Evolutionary conservation across 2,329 filamentous ascomycete species (phyloP), one percentile per base, ranked within the genome.

Genomic region (Monilinia fructicola): DNA sequence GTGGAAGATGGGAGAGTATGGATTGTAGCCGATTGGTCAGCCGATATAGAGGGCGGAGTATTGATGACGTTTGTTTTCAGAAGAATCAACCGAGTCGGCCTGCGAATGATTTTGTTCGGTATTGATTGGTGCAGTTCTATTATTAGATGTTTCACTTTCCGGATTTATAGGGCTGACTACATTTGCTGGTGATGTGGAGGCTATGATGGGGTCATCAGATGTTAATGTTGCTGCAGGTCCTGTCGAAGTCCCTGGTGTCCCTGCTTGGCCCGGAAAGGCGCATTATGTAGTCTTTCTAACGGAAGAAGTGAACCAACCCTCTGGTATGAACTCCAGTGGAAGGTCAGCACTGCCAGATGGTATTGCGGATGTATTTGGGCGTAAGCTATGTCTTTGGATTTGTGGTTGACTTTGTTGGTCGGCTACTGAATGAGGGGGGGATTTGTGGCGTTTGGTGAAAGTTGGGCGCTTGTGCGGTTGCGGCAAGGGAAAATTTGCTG

Each of bases 261-360:
- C 64, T 42, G 56, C 64, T 50, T 53, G 55, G 9, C 35, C 38
- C 2, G 64, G 16, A 23, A 28, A 35, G 69, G 28, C 64, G 64
- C 53, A 40, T 70, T 65, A 64, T 74, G 74, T 38, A 77, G 65
- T 68, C 85, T 81, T 69, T 88, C 83, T 2, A 90, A 79, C 31
- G 87, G 87, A 55, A 89, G 78, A 50, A 90, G 76, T 28, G 85
- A 84, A 84, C 87, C 87, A 90, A 6, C 87, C 87, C 38, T 83
- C 81, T 2, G 87, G 87, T 26, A 90, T 82, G 6, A 83, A 90
- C 81, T 7, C 87, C 87, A 64, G 83, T 0, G 87, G 87, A 11
- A 90, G 79, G 10, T 88, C 85, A 26, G 84, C 76, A 71, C 85
- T 87, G 23, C 86, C 86, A 4, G 86, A 79, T 5, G 85, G 84